Base-by-base conservation (phyloP, 1,284 basidiomycete genomes). In the Athelia psychrophila region DNA sequence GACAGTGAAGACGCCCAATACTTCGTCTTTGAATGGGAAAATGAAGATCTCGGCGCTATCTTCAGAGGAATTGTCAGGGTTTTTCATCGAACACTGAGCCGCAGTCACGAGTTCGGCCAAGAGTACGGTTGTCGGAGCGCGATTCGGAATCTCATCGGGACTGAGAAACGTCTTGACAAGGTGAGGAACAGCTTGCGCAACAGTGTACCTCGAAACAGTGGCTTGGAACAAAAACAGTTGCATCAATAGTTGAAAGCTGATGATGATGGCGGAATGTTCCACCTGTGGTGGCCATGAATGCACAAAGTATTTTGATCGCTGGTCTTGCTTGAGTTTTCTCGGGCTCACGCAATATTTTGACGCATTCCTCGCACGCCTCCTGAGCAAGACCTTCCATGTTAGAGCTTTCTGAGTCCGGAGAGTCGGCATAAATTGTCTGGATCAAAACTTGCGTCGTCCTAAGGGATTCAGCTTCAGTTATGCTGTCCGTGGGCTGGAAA, bases 281-380 rank as follows among this genome's bases (percentile, higher is more conserved):
- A 94, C 93, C 78, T 12, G 89, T 90, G 9, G 86, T 87, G 19
- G 79, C 74, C 64, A 93, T 77, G 58, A 95, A 80, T 0, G 85
- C 80, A 54, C 86, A 87, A 16, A 98, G 69, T 19, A 93, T 81
- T 64, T 91, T 92, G 44, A 87, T 87, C 0, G 93, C 92, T 45
- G 89, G 85, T 59, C 86, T 84, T 0, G 94, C 93, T 65, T 93
- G 89, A 64, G 81, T 89, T 72, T 97, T 98, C 68, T 97, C 95
- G 0, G 94, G 93, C 62, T 95, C 91, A 42, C 83, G 80, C 45
- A 98, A 70, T 36, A 89, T 83, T 32, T 81, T 78, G 12, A 94
- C 74, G 60, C 91, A 93, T 63, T 95, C 91, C 53, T 86, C 80
- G 55, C 88, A 88, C 1, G 89, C 86, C 33, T 87, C 83, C 58